phyloP scores from a whole-genome alignment of 2,329 filamentous ascomycete genomes.

The Eutypa lata region DNA sequence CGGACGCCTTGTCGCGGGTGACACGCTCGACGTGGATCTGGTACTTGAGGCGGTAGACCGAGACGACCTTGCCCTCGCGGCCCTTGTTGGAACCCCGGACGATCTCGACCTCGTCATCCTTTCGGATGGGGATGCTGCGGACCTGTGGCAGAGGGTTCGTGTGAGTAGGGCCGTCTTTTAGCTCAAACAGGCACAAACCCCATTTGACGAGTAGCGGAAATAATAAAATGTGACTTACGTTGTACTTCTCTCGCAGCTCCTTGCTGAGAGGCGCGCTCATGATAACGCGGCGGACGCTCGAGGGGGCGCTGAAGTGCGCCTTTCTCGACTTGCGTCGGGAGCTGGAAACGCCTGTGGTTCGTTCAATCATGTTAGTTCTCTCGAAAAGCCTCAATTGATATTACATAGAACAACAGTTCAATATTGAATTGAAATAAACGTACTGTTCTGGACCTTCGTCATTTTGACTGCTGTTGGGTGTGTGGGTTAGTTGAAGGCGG shows the following conservation, averaged over 20 bases:
- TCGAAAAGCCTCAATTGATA: not conserved
- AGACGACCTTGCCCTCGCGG: constrained; percentile 96
- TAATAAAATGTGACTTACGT: constrained; percentile 60
- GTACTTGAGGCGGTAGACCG: constrained; percentile 98
- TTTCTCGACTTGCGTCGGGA: constrained; percentile 99
- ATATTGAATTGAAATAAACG: not conserved
- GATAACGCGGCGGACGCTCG: constrained; percentile 89
- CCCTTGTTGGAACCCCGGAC: constrained; percentile 95
- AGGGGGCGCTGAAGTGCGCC: constrained; percentile 95
- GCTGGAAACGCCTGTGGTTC: constrained; percentile 26
- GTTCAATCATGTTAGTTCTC: constrained; percentile 2
- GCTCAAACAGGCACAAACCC: too few relatives aligned
- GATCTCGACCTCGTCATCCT: constrained; percentile 93
- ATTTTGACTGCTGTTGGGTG: constrained; percentile 25
- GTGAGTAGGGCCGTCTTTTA: too few relatives aligned
- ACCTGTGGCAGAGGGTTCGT: constrained; percentile 62
- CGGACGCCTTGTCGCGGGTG: constrained; percentile 94
- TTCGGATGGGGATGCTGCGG: constrained; percentile 93
- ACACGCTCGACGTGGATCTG: constrained; percentile 96
- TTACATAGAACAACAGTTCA: not conserved
- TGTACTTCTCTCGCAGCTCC: constrained; percentile 99
- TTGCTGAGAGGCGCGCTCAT: constrained; percentile 96
- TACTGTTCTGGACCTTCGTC: constrained; percentile 28
- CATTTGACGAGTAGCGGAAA: too few relatives aligned
- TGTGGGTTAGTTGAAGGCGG: constrained; percentile 9